Percentiles rank a stretch among this genome's conserved stretches.
phyloP scores from a whole-genome alignment of 768 basidiomycete genomes.

The Stropharia rugosoannulata region DNA sequence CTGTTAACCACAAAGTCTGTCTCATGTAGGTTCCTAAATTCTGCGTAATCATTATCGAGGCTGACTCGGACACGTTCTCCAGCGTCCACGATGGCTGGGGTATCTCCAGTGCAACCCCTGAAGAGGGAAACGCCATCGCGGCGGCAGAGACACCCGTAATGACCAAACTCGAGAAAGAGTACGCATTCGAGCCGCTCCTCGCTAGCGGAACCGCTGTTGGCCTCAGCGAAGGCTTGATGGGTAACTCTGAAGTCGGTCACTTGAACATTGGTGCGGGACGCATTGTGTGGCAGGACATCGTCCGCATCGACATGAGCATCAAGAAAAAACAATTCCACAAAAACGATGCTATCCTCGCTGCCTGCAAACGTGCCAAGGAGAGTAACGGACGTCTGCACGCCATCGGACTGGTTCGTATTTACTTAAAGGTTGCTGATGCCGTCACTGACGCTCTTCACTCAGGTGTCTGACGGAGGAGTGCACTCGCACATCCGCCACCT shows the following conservation, averaged over 20 bases:
- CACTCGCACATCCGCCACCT: slow-evolving; percentile 93
- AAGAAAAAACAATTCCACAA: slow-evolving; percentile 87
- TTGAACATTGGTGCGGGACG: slow-evolving; percentile 94
- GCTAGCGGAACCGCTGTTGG: slow-evolving; percentile 95
- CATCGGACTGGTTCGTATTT: slow-evolving; percentile 70
- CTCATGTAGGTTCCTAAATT: slow-evolving; percentile 60
- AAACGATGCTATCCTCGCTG: slow-evolving; percentile 67
- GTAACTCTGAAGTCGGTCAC: slow-evolving; percentile 98
- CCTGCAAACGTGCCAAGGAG: slow-evolving; percentile 76
- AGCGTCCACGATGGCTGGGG: slow-evolving; percentile 99
- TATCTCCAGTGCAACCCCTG: slow-evolving; percentile 61
- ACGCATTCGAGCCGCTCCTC: slow-evolving; percentile 68
- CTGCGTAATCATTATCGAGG: neutral
- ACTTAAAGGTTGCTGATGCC: neutral
- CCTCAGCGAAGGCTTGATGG: slow-evolving; percentile 92
- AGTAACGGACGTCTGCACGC: slow-evolving; percentile 84
- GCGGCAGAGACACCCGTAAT: slow-evolving; percentile 85
- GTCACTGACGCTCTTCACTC: neutral
- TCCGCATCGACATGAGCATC: slow-evolving; percentile 90
- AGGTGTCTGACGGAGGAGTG: slow-evolving; percentile 96
- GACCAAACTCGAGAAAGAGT: slow-evolving; percentile 80
- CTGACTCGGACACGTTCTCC: neutral
- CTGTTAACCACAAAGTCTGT: slow-evolving; percentile 87
- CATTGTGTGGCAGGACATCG: slow-evolving; percentile 97
- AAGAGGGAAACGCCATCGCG: slow-evolving; percentile 87